Evolutionary conservation across 352 stramenopile species (phyloP).

Genomic region (Phytopythium ostracodes): DNA sequence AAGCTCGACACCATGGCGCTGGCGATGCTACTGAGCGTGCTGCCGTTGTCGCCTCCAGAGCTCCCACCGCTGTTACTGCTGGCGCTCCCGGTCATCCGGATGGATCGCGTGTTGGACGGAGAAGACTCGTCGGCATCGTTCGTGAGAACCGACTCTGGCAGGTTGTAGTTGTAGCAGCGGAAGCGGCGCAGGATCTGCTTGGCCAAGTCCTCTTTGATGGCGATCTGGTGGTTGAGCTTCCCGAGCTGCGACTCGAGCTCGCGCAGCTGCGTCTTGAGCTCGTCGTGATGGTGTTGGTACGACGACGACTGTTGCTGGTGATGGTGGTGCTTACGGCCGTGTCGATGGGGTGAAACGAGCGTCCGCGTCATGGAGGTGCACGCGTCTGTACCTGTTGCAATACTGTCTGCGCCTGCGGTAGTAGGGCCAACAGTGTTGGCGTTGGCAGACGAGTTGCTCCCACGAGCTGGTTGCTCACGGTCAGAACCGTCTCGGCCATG

Average conservation of each 20-base stretch:
- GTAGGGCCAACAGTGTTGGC: neutral
- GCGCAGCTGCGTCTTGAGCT: slow-evolving; percentile 49
- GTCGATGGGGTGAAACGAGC: neutral
- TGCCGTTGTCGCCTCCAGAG: slow-evolving; percentile 8
- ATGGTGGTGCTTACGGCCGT: neutral
- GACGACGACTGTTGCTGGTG: neutral
- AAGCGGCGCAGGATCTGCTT: slow-evolving; percentile 61
- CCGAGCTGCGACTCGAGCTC: slow-evolving; percentile 55
- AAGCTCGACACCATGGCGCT: slow-evolving; percentile 5
- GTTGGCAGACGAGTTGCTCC: neutral
- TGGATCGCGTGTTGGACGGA: slow-evolving; percentile 26
- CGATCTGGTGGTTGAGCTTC: slow-evolving; percentile 62
- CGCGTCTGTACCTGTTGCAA: neutral
- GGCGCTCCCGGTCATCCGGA: slow-evolving; percentile 11
- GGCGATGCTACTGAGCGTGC: slow-evolving; percentile 3
- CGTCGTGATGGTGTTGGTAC: slow-evolving; percentile 25
- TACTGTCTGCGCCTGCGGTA: no score
- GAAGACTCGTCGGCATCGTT: slow-evolving; percentile 48
- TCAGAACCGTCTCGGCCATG: slow-evolving; percentile 4
- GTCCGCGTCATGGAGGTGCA: neutral
- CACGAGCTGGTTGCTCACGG: neutral
- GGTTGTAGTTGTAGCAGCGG: slow-evolving; percentile 82
- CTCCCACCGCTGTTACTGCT: slow-evolving; percentile 8
- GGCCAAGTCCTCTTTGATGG: slow-evolving; percentile 52
- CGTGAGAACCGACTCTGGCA: slow-evolving; percentile 46